Evolutionary conservation across 306 rosid species (phyloP).

Genomic region (Rosa lucieae): DNA sequence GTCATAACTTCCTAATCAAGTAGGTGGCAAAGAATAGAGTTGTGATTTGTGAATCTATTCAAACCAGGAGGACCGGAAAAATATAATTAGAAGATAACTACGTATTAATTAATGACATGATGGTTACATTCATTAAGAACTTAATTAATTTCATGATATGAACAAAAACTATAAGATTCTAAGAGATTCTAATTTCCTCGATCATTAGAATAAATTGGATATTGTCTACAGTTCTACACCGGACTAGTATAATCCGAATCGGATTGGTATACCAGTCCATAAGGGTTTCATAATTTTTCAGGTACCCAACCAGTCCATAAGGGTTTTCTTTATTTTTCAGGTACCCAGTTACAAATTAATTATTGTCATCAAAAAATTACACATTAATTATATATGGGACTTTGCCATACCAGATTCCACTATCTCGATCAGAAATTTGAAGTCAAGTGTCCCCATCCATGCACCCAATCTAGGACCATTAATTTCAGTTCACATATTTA

Average conservation of each 20-base stretch:
- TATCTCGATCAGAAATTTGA: neutral
- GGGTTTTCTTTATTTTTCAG: neutral
- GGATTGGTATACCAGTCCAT: neutral
- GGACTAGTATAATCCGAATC: too few relatives aligned
- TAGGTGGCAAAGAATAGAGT: neutral
- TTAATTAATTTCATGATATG: neutral
- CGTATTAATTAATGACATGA: too few relatives aligned
- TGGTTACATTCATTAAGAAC: too few relatives aligned
- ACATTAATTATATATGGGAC: neutral
- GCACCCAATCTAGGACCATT: neutral
- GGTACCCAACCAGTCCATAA: neutral
- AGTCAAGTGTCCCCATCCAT: neutral
- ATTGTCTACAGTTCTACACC: too few relatives aligned
- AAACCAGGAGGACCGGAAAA: too few relatives aligned
- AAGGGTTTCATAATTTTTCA: neutral
- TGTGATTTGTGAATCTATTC: neutral
- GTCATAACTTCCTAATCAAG: neutral
- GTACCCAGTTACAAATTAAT: too few relatives aligned
- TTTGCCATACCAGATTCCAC: neutral
- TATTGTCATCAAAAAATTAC: too few relatives aligned
- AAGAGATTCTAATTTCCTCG: neutral
- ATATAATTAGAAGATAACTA: too few relatives aligned
- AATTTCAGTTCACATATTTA: neutral
- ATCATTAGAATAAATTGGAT: too few relatives aligned
- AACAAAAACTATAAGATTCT: too few relatives aligned